Evolutionary conservation across 306 rosid species (phyloP), one percentile per base, ranked within the genome.

Genomic region (Neltuma alba): DNA sequence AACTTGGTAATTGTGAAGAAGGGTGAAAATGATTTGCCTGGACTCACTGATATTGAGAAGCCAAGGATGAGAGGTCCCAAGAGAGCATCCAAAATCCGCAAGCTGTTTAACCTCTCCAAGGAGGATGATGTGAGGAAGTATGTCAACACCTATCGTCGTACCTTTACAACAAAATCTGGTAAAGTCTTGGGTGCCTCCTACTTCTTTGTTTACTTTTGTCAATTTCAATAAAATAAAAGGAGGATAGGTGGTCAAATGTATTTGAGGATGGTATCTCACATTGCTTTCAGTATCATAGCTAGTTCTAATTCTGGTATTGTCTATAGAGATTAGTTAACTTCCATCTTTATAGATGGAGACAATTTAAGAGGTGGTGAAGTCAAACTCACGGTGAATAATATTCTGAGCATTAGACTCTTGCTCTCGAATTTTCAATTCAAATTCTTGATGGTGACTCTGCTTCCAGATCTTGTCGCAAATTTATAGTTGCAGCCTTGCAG

Each of bases 101-200:
- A 81, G 81, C 77, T 81, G 74, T 81, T 81, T 70, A 81, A 81
- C 67, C 81, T 81, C 9, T 76, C 85, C 31, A 76, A 81, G 77
- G 85, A 81, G 11, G 85, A 82, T 77, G 75, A 70, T 72, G 85
- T 82, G 71, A 82, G 85, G 79, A 82, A 82, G 70, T 82, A 82
- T 82, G 85, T 82, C 79, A 82, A 82, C 75, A 82, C 85, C 34
- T 76, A 82, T 64, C 78, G 85, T 9, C 69, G 75, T n/a, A 76
- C 78, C 78, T 82, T 82, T 55, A 77, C 85, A 63, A 82, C 85
- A 40, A 82, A 82, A 64, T 0, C 75, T 63, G 85, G 41, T 81
- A 52, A 58, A 40, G 34, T 40, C 30, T 23, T 30, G 45, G 48
- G 72, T 34, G 30, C 28, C 14, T n/a, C 10, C 20, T n/a, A 38